phyloP scores from a whole-genome alignment of 495 filamentous ascomycete species.

The Penicillium malachiteum region DNA sequence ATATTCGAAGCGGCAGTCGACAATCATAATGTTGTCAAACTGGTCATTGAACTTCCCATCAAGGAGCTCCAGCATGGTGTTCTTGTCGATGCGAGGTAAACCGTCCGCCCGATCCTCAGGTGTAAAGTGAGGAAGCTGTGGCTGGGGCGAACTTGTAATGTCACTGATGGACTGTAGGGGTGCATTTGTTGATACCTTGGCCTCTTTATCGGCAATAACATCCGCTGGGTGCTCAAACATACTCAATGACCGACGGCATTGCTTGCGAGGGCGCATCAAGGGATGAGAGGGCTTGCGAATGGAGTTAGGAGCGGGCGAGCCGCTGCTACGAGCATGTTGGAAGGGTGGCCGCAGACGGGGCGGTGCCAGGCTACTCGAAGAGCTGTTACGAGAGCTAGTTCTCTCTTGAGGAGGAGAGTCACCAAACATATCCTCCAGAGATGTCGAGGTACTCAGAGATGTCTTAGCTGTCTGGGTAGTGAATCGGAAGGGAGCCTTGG shows the following conservation, averaged over 20 bases:
- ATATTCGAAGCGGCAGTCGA: slow-evolving; percentile 98
- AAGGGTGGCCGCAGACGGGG: slow-evolving; percentile 64
- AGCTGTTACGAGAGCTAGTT: slow-evolving; percentile 29
- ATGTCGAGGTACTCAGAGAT: slow-evolving; percentile 57
- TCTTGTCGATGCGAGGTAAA: slow-evolving; percentile 80
- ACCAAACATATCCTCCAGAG: slow-evolving; percentile 73
- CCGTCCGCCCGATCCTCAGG: slow-evolving; percentile 76
- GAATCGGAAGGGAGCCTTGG: slow-evolving; percentile 72
- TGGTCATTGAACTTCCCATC: slow-evolving; percentile 75
- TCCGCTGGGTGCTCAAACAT: slow-evolving; percentile 96
- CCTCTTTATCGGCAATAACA: slow-evolving; percentile 70
- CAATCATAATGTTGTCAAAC: slow-evolving; percentile 76
- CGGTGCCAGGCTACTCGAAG: slow-evolving; percentile 33
- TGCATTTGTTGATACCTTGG: slow-evolving; percentile 50
- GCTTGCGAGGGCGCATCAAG: slow-evolving; percentile 76
- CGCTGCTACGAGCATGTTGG: slow-evolving; percentile 56
- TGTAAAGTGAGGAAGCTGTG: slow-evolving; percentile 79
- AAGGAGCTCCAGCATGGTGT: slow-evolving; percentile 79
- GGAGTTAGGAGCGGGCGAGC: slow-evolving; percentile 69
- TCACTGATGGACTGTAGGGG: slow-evolving; percentile 74
- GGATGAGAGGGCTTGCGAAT: slow-evolving; percentile 70
- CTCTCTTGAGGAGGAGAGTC: slow-evolving; percentile 76
- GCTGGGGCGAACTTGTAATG: slow-evolving; percentile 65
- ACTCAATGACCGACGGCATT: slow-evolving; percentile 86
- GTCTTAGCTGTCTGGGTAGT: slow-evolving; percentile 57